Base-by-base conservation (phyloP, 305 asterid genomes). In the Fraxinus albicans region DNA sequence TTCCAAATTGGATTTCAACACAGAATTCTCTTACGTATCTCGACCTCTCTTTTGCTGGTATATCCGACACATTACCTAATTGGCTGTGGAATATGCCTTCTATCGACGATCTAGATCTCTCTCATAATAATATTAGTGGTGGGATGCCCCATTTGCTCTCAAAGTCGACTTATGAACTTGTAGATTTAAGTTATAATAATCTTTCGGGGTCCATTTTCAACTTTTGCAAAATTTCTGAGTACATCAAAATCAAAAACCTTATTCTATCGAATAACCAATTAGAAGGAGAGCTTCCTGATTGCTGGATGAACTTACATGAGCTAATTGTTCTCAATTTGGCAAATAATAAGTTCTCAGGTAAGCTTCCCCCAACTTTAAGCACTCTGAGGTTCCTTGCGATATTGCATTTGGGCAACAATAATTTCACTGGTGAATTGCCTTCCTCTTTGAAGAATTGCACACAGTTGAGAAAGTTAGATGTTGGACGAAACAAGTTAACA, bases 261-360 rank as follows among this genome's bases (percentile, higher is more conserved):
- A 83, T 85, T 60, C 85, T 87, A 17, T 89, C 89, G 19, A 1
- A 83, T 12, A 89, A 86, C 81, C 84, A 79, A 53, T 65, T 86
- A 25, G 77, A 67, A 0, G 84, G 87, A 73, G 74, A 53, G 13
- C 80, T 88, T 77, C 89, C 90, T 15, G 72, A 79, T 6, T 84
- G 86, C 81, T 90, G 87, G 90, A 79, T 50, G 29, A 84, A 79
- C 58, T 79, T 81, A 63, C 1, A 42, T 0, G 1, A 0, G 0
- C 44, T 84, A 19, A 0, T 0, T 0, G 25, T 72, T 73, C 76
- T 90, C n/a, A 84, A 84, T 42, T 35, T 90, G 84, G 81, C 78
- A 27, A 81, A 86, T 38, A 90, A 90, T 36, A 47, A 50, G 1
- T 50, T 90, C 2, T 50, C 60, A 6, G 93, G 93, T 17, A 53